Base-by-base conservation (phyloP, 306 rosid species). In the Cicer bijugum region DNA sequence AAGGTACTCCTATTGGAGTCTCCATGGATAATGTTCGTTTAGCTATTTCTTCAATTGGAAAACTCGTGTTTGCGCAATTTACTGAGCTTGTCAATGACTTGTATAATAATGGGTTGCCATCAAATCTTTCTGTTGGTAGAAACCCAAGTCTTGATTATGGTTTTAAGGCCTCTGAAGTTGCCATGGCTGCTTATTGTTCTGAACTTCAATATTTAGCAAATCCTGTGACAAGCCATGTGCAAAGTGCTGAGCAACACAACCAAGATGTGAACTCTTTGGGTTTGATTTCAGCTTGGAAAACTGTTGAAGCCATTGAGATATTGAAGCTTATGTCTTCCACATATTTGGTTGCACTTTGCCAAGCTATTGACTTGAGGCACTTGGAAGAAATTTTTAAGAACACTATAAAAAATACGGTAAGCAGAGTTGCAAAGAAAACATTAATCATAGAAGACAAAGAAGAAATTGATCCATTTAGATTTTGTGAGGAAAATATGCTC, bases 321-420 rank as follows among this genome's bases (percentile, higher is more conserved):
- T 72, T 84, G 79, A 80, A 84, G 82, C 80, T 84, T 20, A 80
- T 84, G 87, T 77, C 75, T 63, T 73, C 87, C 35, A 80, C 84
- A 61, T 84, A 72, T 52, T 52, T 84, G 75, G 84, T 81, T 68
- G 84, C 87, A 67, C 84, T 84, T 28, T 84, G 87, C 71, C 87
- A 84, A 80, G 87, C 87, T 63, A 80, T 84, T 80, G 87, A 84
- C 47, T 74, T 84, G 84, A 84, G 87, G 72, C 87, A 84, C 66
- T 72, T 80, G 68, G 87, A 84, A 71, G 87, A 80, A 80, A 73
- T 61, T 19, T 73, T 80, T 12, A 84, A 53, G 67, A 39, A 33
- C 52, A 47, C 67, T 0, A 71, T 84, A 12, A 84, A 68, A 69
- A 74, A 63, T 20, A 77, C 80, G 10, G 55, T 84, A 35, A 62